A percentile compares a stretch with the other conserved stretches of the same genome.
phyloP scores from a whole-genome alignment of 2,329 filamentous ascomycete species.

The Penicillium sp. region DNA sequence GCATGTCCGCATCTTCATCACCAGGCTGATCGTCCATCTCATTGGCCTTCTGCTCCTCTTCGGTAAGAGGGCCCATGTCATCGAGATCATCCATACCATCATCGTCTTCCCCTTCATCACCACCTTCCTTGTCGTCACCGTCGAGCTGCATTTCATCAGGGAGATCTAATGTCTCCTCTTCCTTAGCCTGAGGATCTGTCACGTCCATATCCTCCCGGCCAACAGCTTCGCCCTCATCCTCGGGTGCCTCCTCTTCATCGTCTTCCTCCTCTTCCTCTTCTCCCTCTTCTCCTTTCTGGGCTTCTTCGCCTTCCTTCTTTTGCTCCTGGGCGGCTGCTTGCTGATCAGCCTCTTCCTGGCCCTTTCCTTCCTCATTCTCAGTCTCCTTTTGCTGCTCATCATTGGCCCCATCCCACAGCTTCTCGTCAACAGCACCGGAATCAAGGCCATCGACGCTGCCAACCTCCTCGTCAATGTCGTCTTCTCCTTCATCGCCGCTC shows the following conservation, averaged over 20 bases:
- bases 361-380: conserved; percentile 68
- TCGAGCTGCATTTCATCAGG: conserved; percentile 87
- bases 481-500: conserved; percentile 62
- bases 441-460: conserved; percentile 91
- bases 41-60: conserved; percentile 35
- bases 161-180: conserved; percentile 77
- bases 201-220: conserved; percentile 64
- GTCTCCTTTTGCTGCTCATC: conserved; percentile 67
- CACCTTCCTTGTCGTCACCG: conserved; percentile 61
- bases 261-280: conserved; percentile 50
- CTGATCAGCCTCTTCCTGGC: conserved; percentile 54
- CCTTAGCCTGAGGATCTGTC: conserved; percentile 72
- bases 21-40: conserved; percentile 30
- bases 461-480: conserved; percentile 81
- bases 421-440: conserved; percentile 88
- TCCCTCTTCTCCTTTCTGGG: conserved; percentile 47
- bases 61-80: conserved; percentile 39
- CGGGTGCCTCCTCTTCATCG: conserved; percentile 54
- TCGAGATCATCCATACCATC: conserved; percentile 50
- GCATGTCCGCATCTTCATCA: conserved; percentile 31
- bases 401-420: conserved; percentile 89
- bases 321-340: conserved; percentile 61
- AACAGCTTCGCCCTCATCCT: conserved; percentile 61
- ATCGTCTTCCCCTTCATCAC: conserved; percentile 42
- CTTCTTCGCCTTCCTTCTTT: conserved; percentile 45